Percentiles rank a stretch among this genome's conserved stretches.
phyloP scores from a whole-genome alignment of 1,284 basidiomycete species.

The Sphagnurus paluster region DNA sequence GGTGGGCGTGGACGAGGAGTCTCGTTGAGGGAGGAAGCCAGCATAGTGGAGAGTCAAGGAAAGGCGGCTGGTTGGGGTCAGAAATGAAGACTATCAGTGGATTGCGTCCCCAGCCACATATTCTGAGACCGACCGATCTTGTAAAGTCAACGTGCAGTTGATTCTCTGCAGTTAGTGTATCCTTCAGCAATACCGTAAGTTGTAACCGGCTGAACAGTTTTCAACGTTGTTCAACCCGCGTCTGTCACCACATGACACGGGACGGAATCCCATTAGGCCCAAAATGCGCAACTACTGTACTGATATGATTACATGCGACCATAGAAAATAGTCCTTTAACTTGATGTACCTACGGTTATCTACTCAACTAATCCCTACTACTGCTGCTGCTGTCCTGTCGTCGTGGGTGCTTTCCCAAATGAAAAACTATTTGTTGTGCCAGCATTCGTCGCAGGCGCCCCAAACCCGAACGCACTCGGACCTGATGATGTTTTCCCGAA shows the following conservation, averaged over 20 bases:
- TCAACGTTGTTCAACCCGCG: neutral
- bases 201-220: neutral
- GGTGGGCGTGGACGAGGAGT: slow-evolving; percentile 60
- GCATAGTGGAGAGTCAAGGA: slow-evolving; percentile 34
- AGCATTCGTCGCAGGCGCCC: slow-evolving; percentile 15
- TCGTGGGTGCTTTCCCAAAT: slow-evolving; percentile 23
- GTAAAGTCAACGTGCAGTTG: too few species aligned
- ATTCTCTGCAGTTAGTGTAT: too few species aligned
- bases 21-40: slow-evolving; percentile 43
- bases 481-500: slow-evolving; percentile 20
- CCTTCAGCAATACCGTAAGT: neutral
- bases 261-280: slow-evolving; percentile 5
- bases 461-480: slow-evolving; percentile 20
- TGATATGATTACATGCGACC: slow-evolving; percentile 22
- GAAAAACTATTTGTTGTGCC: slow-evolving; percentile 13
- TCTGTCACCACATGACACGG: neutral
- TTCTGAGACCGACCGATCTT: slow-evolving; percentile 11
- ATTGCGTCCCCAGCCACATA: too few species aligned
- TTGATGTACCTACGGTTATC: too few species aligned
- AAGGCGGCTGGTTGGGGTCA: neutral
- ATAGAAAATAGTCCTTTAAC: slow-evolving; percentile 8
- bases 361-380: slow-evolving; percentile 14
- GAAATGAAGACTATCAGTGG: slow-evolving; percentile 7
- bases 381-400: slow-evolving; percentile 32
- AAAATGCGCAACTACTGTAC: slow-evolving; percentile 16